phyloP scores from a whole-genome alignment of 2,329 filamentous ascomycete species.

The Alternaria angustiovoidea region DNA sequence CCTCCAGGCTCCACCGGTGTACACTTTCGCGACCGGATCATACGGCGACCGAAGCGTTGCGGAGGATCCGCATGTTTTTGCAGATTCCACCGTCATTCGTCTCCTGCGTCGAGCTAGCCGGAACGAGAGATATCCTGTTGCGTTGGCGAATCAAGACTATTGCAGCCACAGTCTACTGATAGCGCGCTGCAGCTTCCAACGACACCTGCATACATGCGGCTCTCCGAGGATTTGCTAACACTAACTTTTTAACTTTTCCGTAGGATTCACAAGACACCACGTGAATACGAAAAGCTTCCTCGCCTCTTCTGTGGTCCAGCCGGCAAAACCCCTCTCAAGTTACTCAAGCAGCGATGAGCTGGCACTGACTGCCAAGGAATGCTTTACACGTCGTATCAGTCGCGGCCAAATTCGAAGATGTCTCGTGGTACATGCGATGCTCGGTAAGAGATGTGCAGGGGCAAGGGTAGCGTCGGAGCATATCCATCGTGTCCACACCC shows the following conservation, averaged over 20 bases:
- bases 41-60: conserved; percentile 12
- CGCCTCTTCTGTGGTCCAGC: not conserved
- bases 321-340: not conserved
- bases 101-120: conserved; percentile 30
- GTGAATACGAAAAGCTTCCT: conserved; percentile 13
- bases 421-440: conserved; percentile 4
- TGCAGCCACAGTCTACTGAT: conserved; percentile 27
- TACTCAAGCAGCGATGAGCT: not conserved
- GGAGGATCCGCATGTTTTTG: conserved; percentile 13
- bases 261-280: conserved; percentile 8
- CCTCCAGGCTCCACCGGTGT: conserved; percentile 1
- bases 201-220: conserved; percentile 21
- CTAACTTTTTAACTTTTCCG: not conserved
- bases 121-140: conserved; percentile 21
- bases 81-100: conserved; percentile 25
- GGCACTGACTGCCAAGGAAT: conserved; percentile 1
- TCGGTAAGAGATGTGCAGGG: conserved; percentile 15
- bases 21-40: not conserved
- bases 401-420: conserved; percentile 7
- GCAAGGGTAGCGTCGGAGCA: conserved; percentile 2
- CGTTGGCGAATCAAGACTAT: conserved; percentile 40
- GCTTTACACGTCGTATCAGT: conserved; percentile 6
- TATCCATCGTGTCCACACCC: conserved; percentile 4
- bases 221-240: conserved; percentile 8
- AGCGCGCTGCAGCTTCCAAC: conserved; percentile 26